Evolutionary conservation across 1,139 yeast genomes (phyloP), one percentile per base, ranked within the genome.

Genomic region (Geotrichum phurueaensis): DNA sequence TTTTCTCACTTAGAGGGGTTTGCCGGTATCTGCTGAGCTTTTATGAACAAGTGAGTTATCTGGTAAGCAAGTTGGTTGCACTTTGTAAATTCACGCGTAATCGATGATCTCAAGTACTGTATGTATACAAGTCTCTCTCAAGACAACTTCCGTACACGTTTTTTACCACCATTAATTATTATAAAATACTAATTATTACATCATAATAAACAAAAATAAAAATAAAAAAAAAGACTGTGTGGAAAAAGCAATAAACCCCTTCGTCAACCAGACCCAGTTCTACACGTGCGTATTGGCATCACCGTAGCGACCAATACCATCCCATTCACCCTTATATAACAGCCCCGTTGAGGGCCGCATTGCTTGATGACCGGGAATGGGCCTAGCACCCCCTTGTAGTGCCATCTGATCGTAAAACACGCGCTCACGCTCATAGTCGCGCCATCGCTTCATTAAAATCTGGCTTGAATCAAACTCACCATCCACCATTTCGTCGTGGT

Each of bases 381-480:
- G 20, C 45, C 45, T 15, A 5, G 45, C 20, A 13, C 9, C n/a
- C 45, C 9, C n/a, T 18, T 39, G 18, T 18, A 39, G 2, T 15
- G 2, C 45, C 18, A n/a, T 15, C 6, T 15, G n/a, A 15, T n/a
- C 15, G 18, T 39, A 39, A 13, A 39, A 39, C 45, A 39, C 49
- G 36, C 47, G 60, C 36, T 87, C 92, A 66, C 89, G 79, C 74
- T 92, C 97, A 77, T 84, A 91, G 66, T 92, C 97, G 72, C 90
- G 83, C 98, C 98, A 94, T 65, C 95, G 81, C 78, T 86, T 89
- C 94, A 92, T 91, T 60, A 82, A 82, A 70, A 94, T 92, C 70
- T 84, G 84, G 2, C 95, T 84, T 22, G 95, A 87, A 72, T 94
- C 98, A 72, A 94, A 94, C 64, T 85, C 86, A 66, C 97, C 86